These are phyloP conservation scores for Pyrus pyrifolia DNA, from an alignment of 306 rosid species.

Conservation along the genomic window DNA sequence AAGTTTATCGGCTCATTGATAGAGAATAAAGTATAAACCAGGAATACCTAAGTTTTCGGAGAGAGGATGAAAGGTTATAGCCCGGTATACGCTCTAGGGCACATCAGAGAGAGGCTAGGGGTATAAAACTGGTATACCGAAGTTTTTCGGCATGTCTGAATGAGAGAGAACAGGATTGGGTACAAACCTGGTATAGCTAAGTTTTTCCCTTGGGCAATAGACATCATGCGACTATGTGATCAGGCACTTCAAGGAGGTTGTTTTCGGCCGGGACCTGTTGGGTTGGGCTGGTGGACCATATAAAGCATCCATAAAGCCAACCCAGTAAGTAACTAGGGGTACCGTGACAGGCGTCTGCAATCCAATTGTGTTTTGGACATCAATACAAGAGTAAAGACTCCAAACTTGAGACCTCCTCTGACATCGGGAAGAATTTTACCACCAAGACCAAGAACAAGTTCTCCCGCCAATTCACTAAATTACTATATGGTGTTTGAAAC, in stretches of 20 bases:
- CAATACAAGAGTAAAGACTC: not conserved
- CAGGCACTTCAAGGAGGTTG: too few species aligned
- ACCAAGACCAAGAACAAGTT: not conserved
- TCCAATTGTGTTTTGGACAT: not conserved
- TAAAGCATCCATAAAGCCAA: not conserved
- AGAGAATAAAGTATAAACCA: too few species aligned
- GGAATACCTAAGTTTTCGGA: too few species aligned
- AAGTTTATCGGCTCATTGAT: too few species aligned
- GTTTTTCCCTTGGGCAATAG: not conserved
- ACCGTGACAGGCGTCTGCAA: too few species aligned
- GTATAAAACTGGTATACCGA: not conserved
- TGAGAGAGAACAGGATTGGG: too few species aligned
- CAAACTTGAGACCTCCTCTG: not conserved
- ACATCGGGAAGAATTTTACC: not conserved
- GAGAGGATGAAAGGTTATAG: too few species aligned
- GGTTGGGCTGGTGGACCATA: not conserved
- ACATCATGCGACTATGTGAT: too few species aligned
- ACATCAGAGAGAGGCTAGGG: not conserved
- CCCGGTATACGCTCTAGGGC: too few species aligned
- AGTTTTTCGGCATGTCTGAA: too few species aligned
- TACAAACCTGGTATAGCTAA: too few species aligned
- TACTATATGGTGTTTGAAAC: too few species aligned
- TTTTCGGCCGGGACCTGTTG: not conserved
- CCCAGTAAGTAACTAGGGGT: not conserved
- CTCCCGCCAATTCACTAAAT: not conserved